Base-by-base conservation (phyloP, 805 yeast genomes). In the Sugiyamaella chiloensis region DNA sequence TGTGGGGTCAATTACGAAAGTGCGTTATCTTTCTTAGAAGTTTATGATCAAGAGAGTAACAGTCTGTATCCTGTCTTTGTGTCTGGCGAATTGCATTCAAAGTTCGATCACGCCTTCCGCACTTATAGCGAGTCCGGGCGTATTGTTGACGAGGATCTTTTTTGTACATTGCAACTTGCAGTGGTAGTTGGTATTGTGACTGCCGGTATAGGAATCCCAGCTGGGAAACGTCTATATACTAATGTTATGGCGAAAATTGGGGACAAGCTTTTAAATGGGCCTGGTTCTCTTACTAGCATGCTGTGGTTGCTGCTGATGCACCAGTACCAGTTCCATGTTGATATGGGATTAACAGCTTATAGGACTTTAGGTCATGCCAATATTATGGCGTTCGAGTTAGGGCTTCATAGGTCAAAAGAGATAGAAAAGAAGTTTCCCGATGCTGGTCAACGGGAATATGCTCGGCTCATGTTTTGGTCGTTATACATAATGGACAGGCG, bases 51-150 rank as follows among this genome's bases (percentile, higher is more conserved):
- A 17, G 61, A 58, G 43, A 50, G 56, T 23, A 58, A 58, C 46
- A 42, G 54, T 43, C 50, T 58, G 56, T 58, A 50, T 37, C 61
- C 61, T 3, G 44, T 57, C n/a, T 58, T 58, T 46, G 49, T 48
- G 12, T 52, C 48, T 7, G 50, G 53, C 9, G 58, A 54, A 26
- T 44, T 56, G 8, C 43, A 40, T 23, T 14, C 44, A 12, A 53
- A 47, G 20, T 55, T 53, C 44, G 50, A 52, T 30, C 49, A 46
- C n/a, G 40, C 52, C 12, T 40, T 14, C 23, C 40, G 29, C 9
- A 12, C 21, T n/a, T 46, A 40, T 21, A n/a, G 35, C 17, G 16
- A 12, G 16, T n/a, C 29, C 12, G 44, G 50, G 2, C 12, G 11
- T 9, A 23, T 40, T 11, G 11, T 11, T 26, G 34, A 14, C 26